Evolutionary conservation across 306 rosid species (phyloP).

Genomic region (Acacia confusa): DNA sequence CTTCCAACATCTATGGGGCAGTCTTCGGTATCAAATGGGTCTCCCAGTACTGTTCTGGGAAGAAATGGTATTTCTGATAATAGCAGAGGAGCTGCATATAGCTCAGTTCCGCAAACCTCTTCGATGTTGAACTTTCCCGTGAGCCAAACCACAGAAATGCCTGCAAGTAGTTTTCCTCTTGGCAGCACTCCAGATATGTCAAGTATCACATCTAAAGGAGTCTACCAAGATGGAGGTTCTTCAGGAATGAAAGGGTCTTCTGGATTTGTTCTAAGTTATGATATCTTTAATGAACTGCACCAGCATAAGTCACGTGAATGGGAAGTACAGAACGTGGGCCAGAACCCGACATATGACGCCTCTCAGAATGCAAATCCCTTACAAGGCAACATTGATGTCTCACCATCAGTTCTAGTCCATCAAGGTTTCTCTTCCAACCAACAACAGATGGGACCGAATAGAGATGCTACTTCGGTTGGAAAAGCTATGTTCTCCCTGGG

Average conservation of each 20-base stretch:
- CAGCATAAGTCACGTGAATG: slow-evolving; percentile 81
- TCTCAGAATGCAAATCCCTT: slow-evolving; percentile 62
- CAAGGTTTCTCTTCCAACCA: slow-evolving; percentile 70
- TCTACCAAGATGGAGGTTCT: slow-evolving; percentile 62
- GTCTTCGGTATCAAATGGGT: slow-evolving; percentile 57
- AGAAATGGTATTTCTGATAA: slow-evolving; percentile 59
- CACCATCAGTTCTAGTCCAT: slow-evolving; percentile 65
- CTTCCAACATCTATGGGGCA: slow-evolving; percentile 65
- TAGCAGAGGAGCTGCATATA: slow-evolving; percentile 57
- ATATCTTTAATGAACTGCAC: slow-evolving; percentile 71
- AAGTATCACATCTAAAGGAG: slow-evolving; percentile 55
- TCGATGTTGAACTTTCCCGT: slow-evolving; percentile 68
- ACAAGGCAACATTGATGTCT: slow-evolving; percentile 61
- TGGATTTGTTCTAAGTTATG: slow-evolving; percentile 63
- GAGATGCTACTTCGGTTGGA: slow-evolving; percentile 46
- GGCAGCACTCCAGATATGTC: slow-evolving; percentile 68
- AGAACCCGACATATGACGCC: slow-evolving; percentile 54
- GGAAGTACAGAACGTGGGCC: slow-evolving; percentile 65
- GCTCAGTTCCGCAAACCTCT: slow-evolving; percentile 57
- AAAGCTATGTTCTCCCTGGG: slow-evolving; percentile 56
- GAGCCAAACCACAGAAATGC: slow-evolving; percentile 70
- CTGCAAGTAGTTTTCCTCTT: slow-evolving; percentile 67
- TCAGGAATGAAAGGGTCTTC: slow-evolving; percentile 58
- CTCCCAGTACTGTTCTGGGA: slow-evolving; percentile 53
- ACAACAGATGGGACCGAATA: slow-evolving; percentile 50